Conservation (phyloP, 1,139 yeast genomes). For the Debaryomyces sp. region DNA sequence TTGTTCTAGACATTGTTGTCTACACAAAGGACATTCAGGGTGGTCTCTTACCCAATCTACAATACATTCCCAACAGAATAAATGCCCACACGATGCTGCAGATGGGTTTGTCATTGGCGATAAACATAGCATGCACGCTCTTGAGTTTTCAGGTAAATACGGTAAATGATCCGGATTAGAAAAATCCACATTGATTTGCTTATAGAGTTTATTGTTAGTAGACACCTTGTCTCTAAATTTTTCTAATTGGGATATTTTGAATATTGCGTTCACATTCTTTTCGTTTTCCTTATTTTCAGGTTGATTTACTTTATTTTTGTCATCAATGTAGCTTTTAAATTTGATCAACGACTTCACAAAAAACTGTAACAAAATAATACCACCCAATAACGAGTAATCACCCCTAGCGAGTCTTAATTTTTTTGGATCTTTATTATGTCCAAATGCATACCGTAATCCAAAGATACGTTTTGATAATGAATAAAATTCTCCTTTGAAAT, state of each 20-base stretch:
- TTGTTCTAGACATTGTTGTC: constrained; percentile 76
- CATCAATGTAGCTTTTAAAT: constrained; percentile 32
- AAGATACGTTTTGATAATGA: constrained; percentile 73
- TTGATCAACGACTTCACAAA: constrained; percentile 46
- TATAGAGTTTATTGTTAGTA: constrained; percentile 12
- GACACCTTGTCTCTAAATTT: constrained; percentile 17
- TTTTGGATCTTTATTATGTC: constrained; percentile 56
- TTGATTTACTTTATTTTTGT: constrained; percentile 11
- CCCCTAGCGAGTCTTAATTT: constrained; percentile 46
- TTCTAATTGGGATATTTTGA: constrained; percentile 24
- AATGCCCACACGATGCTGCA: constrained; percentile 88
- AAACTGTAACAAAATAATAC: constrained; percentile 64
- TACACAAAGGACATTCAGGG: constrained; percentile 90
- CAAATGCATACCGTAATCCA: constrained; percentile 79
- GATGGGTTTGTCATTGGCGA: constrained; percentile 81
- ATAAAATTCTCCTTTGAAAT: constrained; percentile 80
- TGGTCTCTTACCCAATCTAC: constrained; percentile 87
- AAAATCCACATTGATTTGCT: constrained; percentile 44
- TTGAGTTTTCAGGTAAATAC: constrained; percentile 68
- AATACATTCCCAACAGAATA: constrained; percentile 91
- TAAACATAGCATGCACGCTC: constrained; percentile 83
- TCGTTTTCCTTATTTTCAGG: constrained; percentile 17
- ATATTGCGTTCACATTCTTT: constrained; percentile 11
- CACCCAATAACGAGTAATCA: constrained; percentile 80
- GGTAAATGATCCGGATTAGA: constrained; percentile 60